phyloP scores from a whole-genome alignment of 2,329 filamentous ascomycete species.

The Cladosporium sp. region DNA sequence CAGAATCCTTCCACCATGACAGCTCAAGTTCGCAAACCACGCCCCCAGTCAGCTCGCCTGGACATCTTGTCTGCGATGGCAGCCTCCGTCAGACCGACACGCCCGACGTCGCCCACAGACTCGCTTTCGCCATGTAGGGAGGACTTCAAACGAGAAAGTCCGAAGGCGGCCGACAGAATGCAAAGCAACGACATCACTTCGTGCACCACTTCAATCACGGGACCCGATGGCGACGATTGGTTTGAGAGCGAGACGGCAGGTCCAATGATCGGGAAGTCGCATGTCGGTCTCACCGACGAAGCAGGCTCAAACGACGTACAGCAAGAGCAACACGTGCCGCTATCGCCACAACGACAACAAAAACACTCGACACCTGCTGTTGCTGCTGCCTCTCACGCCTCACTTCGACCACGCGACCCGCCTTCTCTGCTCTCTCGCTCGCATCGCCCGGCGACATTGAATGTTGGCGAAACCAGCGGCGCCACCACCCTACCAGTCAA shows the following conservation, averaged over 20 bases:
- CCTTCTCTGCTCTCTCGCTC: constrained; percentile 21
- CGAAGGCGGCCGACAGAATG: not conserved
- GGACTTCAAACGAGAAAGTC: constrained; percentile 3
- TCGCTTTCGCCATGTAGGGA: constrained; percentile 16
- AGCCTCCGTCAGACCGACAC: constrained; percentile 3
- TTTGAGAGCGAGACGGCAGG: constrained; percentile 4
- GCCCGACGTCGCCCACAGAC: constrained; percentile 13
- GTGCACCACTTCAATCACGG: not conserved
- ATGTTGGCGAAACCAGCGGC: constrained; percentile 24
- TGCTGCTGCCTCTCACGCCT: constrained; percentile 8
- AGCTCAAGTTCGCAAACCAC: not conserved
- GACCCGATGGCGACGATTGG: constrained; percentile 10
- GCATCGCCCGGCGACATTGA: constrained; percentile 22
- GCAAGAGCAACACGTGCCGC: not conserved
- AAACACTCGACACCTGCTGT: constrained; percentile 7
- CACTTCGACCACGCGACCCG: constrained; percentile 22
- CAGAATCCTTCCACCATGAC: not conserved
- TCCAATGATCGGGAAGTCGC: constrained; percentile 12
- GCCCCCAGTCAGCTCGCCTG: constrained; percentile 16
- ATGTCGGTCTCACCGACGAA: constrained; percentile 2
- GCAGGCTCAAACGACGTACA: constrained; percentile 14
- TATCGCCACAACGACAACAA: not conserved
- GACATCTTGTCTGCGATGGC: constrained; percentile 18
- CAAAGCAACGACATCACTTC: not conserved
- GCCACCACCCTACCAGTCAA: constrained; percentile 19